Conservation (phyloP, 768 basidiomycete genomes). For the Clitopilus hobsonii region DNA sequence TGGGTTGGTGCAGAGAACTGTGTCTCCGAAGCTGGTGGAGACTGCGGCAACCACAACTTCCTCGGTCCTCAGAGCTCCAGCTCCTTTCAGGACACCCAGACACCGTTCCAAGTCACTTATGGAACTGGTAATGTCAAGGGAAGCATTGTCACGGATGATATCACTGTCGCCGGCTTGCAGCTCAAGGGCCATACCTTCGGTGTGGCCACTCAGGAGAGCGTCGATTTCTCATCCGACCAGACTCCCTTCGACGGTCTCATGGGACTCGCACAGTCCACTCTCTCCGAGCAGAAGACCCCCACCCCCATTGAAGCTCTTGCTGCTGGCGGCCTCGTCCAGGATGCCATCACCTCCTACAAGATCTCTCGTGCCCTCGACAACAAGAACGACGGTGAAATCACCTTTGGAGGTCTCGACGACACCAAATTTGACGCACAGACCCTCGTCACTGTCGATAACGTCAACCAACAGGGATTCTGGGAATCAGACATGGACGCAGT, state of each 20-base stretch:
- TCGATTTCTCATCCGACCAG: constrained; percentile 48
- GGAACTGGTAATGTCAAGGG: constrained; percentile 70
- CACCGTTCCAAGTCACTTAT: constrained; percentile 58
- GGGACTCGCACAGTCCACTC: constrained; percentile 66
- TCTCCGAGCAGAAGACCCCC: constrained; percentile 59
- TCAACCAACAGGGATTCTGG: constrained; percentile 76
- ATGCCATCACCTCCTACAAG: constrained; percentile 75
- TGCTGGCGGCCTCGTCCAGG: constrained; percentile 46
- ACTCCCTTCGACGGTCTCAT: constrained; percentile 70
- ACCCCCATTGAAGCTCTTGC: constrained; percentile 76
- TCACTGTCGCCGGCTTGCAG: constrained; percentile 57
- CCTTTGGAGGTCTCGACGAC: constrained; percentile 72
- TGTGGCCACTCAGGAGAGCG: constrained; percentile 52
- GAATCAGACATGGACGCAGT: constrained; percentile 60
- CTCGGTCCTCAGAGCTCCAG: constrained; percentile 60
- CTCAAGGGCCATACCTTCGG: constrained; percentile 65
- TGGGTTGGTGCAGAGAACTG: constrained; percentile 62
- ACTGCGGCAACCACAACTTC: constrained; percentile 59
- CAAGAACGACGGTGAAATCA: constrained; percentile 73
- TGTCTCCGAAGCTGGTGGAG: constrained; percentile 34
- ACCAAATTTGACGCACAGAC: constrained; percentile 62
- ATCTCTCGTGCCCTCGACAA: constrained; percentile 69
- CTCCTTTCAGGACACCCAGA: constrained; percentile 49
- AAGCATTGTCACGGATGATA: constrained; percentile 54
- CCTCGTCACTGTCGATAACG: constrained; percentile 56